Base-by-base conservation (phyloP, 1,139 yeast genomes). In the Magnusiomyces sp. region DNA sequence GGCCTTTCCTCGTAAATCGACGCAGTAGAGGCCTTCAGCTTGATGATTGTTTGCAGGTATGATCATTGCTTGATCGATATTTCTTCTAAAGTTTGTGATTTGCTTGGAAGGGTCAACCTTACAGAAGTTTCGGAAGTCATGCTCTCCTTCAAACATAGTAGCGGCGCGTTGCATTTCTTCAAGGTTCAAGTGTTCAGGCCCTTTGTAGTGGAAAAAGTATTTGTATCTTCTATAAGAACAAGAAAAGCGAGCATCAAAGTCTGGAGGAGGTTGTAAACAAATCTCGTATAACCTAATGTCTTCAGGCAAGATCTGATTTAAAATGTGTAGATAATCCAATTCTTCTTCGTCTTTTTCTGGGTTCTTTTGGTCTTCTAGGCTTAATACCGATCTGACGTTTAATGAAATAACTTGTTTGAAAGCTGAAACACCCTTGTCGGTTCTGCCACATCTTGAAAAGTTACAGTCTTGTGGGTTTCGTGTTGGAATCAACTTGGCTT, bases 361-460 rank as follows among this genome's bases (percentile, higher is more conserved):
- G 49, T 76, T 73, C n/a, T 51, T 43, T 56, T 88, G 90, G 48
- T 88, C 85, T 23, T 70, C 75, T 0, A 66, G 62, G 0, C 76
- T 60, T 46, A 92, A 66, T 32, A 74, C 71, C 0, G 97, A 87
- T 56, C 99, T 73, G 23, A 92, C 83, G 20, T 73, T 70, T 40
- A 92, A 70, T 0, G 96, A 81, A 11, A 92, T 83, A 6, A 92
- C 98, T 66, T 92, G 99, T 59, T 88, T 86, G 83, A 92, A 79
- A 0, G 99, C 98, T 69, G 95, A 86, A 5, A 92, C 99, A 13
- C 98, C 98, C 58, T 81, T 83, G 61, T 92, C 99, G 0, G 99
- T 92, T 60, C 99, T 73, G 0, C 99, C 99, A 68, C 98, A 94
- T 55, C 98, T 71, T 57, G 95, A 84, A 65, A 90, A 90, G 14